A percentile compares a stretch with the other conserved stretches of the same genome.
Conservation (phyloP, 148 eudicot genomes). For the Rheum nobile region DNA sequence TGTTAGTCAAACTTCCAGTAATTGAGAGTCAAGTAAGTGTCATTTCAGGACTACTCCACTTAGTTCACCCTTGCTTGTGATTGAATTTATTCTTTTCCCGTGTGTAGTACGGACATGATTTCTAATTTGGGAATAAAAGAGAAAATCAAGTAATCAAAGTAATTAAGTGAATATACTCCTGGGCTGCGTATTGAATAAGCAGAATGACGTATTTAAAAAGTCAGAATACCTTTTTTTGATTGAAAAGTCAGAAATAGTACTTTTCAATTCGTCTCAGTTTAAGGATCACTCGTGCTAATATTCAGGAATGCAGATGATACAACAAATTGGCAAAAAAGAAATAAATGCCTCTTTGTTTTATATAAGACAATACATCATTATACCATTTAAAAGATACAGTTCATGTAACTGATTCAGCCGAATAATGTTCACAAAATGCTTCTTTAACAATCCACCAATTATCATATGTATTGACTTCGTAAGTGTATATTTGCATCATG, state of each 20-base stretch:
- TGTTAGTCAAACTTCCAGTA: conserved; percentile 89
- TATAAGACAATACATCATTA: neutral
- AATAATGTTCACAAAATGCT: neutral
- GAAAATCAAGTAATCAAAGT: too few relatives aligned
- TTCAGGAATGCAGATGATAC: neutral
- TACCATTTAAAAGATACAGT: neutral
- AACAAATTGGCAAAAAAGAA: neutral
- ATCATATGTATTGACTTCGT: neutral
- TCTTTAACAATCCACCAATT: neutral
- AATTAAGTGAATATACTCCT: too few relatives aligned
- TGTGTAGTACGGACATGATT: too few relatives aligned
- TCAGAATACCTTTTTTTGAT: too few relatives aligned
- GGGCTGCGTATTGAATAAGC: too few relatives aligned
- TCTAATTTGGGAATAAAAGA: too few relatives aligned
- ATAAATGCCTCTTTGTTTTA: neutral
- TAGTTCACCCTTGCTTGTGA: too few relatives aligned
- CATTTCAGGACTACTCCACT: too few relatives aligned
- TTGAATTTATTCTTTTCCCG: too few relatives aligned
- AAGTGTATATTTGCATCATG: neutral
- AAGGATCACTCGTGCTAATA: neutral
- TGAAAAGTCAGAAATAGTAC: too few relatives aligned
- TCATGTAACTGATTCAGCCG: neutral
- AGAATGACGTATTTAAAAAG: too few relatives aligned
- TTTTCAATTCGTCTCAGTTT: neutral
- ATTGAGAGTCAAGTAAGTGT: conserved; percentile 77